Percentiles rank a stretch among this genome's conserved stretches.
Evolutionary conservation across 768 basidiomycete species (phyloP).

Genomic region (Panaeolus papilionaceus): DNA sequence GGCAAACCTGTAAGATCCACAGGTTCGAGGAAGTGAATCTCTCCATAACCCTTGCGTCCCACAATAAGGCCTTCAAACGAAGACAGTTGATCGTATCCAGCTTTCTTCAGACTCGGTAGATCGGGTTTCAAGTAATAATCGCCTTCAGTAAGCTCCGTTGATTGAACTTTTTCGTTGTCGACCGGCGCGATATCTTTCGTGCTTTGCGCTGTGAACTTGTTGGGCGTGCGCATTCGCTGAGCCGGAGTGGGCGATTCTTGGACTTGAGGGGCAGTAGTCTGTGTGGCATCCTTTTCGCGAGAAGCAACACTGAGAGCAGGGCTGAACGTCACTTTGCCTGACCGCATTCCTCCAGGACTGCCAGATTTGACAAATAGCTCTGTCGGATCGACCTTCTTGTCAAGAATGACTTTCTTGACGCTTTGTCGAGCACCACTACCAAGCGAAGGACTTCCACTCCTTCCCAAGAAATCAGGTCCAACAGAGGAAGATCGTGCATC

Average conservation of each 20-base stretch:
- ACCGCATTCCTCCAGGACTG: slow-evolving; percentile 47
- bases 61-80: slow-evolving; percentile 81
- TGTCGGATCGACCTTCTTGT: slow-evolving; percentile 80
- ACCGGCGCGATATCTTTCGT: slow-evolving; percentile 35
- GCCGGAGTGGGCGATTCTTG: slow-evolving; percentile 45
- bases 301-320: slow-evolving; percentile 77
- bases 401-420: slow-evolving; percentile 91
- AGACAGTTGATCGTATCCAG: slow-evolving; percentile 75
- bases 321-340: slow-evolving; percentile 72
- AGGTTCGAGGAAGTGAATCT: slow-evolving; percentile 81
- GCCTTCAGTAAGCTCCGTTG: slow-evolving; percentile 69
- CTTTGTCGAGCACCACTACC: slow-evolving; percentile 78
- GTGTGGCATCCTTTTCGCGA: slow-evolving; percentile 71
- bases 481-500: slow-evolving; percentile 50
- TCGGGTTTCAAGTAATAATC: slow-evolving; percentile 93
- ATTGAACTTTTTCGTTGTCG: slow-evolving; percentile 32
- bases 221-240: slow-evolving; percentile 48
- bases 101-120: slow-evolving; percentile 70
- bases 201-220: slow-evolving; percentile 44
- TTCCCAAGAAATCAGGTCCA: slow-evolving; percentile 66
- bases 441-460: slow-evolving; percentile 65
- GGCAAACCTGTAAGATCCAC: slow-evolving; percentile 88
- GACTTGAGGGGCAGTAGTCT: slow-evolving; percentile 35
- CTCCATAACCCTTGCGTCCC: slow-evolving; percentile 90
- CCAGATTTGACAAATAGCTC: slow-evolving; percentile 68